Evolutionary conservation across 108 stramenopile genomes (phyloP).

Genomic region (Cyclostephanos tholiformis): DNA sequence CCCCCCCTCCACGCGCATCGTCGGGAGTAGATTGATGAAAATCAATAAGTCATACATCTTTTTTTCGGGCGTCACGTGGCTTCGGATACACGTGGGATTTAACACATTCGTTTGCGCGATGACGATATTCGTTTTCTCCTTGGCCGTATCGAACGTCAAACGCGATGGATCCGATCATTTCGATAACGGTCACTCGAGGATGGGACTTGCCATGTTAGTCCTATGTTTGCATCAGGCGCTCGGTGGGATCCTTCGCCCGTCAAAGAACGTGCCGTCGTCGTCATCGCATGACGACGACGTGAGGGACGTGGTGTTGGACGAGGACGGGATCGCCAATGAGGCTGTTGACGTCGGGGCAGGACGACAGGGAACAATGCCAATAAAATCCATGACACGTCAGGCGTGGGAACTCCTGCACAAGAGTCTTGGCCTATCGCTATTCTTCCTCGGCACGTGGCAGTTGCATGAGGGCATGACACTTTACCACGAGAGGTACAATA

Average conservation of each 20-base stretch:
- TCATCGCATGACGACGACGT: too few species aligned
- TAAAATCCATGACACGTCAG: constrained; percentile 21
- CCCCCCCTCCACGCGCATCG: neutral
- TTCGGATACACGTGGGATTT: constrained; percentile 35
- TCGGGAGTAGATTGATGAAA: neutral
- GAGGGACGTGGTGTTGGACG: neutral
- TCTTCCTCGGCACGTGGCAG: constrained; percentile 42
- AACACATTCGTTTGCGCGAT: constrained; percentile 34
- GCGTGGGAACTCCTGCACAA: constrained; percentile 39
- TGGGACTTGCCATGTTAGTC: constrained; percentile 46
- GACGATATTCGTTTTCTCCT: constrained; percentile 37
- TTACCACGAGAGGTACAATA: constrained; percentile 28
- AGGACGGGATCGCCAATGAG: constrained; percentile 1
- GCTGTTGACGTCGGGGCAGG: neutral
- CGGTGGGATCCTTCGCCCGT: constrained; percentile 40
- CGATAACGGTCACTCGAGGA: constrained; percentile 27
- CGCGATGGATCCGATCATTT: constrained; percentile 28
- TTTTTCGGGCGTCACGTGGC: too few species aligned
- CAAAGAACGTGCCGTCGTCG: neutral
- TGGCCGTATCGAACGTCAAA: constrained; percentile 37
- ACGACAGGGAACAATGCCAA: neutral
- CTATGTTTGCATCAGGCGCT: constrained; percentile 36
- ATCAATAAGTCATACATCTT: too few species aligned
- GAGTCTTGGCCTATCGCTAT: constrained; percentile 29
- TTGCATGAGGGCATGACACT: constrained; percentile 33